Base-by-base conservation (phyloP, 257 asterid species). In the Solanum chmielewskii region DNA sequence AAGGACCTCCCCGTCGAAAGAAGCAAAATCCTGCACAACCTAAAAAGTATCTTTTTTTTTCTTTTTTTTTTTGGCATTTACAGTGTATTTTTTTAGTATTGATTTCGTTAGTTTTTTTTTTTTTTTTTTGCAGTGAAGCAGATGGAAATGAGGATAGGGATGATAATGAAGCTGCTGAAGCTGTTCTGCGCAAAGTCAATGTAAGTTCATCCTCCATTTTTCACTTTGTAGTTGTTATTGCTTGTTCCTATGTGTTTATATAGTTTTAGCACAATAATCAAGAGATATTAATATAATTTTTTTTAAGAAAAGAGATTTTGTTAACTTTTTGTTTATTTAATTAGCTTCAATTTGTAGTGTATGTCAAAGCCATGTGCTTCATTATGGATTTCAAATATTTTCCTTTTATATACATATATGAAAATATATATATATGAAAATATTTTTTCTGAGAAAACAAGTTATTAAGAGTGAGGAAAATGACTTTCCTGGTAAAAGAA, bases 1-100 rank as follows among this genome's bases (percentile, higher is more conserved):
- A 92, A 90, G 87, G 25, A 64, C 95, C 95, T 29, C 90, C 93
- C 82, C 92, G 93, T 59, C 89, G 90, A 62, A 37, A 84, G 33
- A 33, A 76, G 86, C 81, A 33, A 3, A 81, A 21, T 45, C 62
- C 69, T 31, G 18, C 10, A 47, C 45, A 86, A 76, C 29, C 86
- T 60, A 86, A 86, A 73, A 86, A 16, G 95, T 93, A 88, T 37
- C 35, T 33, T 56, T 23, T 42, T 86, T 56, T 82, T 23, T 33
- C 31, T 4, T 0, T 74, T 8, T 16, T 23, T 83, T 6, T 33
- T 4, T 7, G 45, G 41, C 4, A 37, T 10, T 45, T 85, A 41
- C 47, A 23, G 45, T 64, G 16, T 84, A 59, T 84, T 18, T 4
- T 4, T 64, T 18, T 14, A 29, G 7, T 60, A 7, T 13, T 59